Percentiles rank a stretch among this genome's conserved stretches.
These are phyloP conservation scores for Acarospora socialis DNA, from an alignment of 2,329 filamentous ascomycete species.

Conservation along the genomic window DNA sequence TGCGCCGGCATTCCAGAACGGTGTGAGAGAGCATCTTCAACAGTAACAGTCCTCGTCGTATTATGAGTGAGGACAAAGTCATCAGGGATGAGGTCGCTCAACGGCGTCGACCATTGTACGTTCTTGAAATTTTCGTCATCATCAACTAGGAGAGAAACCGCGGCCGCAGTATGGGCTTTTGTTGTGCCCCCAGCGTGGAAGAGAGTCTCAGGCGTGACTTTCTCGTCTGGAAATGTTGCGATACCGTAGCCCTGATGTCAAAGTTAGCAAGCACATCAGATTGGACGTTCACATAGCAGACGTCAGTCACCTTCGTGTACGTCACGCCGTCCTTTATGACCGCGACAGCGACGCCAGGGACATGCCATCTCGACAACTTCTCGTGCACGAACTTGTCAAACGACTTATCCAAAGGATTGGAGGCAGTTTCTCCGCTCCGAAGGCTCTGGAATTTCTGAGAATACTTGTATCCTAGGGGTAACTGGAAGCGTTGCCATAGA, in stretches of 20 bases:
- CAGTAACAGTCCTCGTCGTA: constrained; percentile 17
- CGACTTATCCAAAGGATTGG: no score
- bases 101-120: constrained; percentile 23
- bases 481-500: no score
- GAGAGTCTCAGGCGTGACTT: constrained; percentile 30
- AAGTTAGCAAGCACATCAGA: not conserved
- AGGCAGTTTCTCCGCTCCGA: not conserved
- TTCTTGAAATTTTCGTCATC: constrained; percentile 17
- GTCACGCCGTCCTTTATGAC: constrained; percentile 17
- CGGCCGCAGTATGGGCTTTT: constrained; percentile 40
- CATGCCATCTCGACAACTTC: constrained; percentile 18
- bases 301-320: constrained; percentile 18
- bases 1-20: constrained; percentile 19
- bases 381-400: constrained; percentile 12
- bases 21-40: constrained; percentile 21
- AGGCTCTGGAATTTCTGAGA: no score
- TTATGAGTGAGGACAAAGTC: constrained; percentile 19
- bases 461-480: no score
- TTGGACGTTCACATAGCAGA: not conserved
- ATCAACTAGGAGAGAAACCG: constrained; percentile 29
- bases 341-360: constrained; percentile 20
- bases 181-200: constrained; percentile 43
- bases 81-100: constrained; percentile 22
- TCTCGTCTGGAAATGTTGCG: constrained; percentile 16
- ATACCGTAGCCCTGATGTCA: constrained; percentile 21